Conservation (phyloP, 805 yeast species). For the Cyberlindnera euphorbiae region DNA sequence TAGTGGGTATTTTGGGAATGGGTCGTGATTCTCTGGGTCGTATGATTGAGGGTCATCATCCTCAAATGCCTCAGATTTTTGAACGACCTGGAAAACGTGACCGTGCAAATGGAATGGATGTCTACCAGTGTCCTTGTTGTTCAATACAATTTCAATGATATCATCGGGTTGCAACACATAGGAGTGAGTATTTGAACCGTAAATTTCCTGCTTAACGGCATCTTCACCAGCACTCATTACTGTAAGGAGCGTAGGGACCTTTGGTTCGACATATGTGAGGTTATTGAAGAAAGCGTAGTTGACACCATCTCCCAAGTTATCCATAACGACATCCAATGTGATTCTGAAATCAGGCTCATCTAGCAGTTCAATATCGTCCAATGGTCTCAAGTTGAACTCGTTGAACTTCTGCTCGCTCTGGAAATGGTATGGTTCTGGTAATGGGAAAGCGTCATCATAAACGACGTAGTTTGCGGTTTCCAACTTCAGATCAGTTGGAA, state of each 20-base stretch:
- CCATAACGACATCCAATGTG: constrained; percentile 64
- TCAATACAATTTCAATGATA: constrained; percentile 74
- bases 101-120: constrained; percentile 99
- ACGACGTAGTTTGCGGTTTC: constrained; percentile 52
- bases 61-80: constrained; percentile 62
- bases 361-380: constrained; percentile 41
- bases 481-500: constrained; percentile 55
- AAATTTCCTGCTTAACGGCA: constrained; percentile 48
- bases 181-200: constrained; percentile 78
- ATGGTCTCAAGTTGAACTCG: constrained; percentile 35
- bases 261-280: constrained; percentile 70
- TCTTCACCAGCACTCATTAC: constrained; percentile 67
- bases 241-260: constrained; percentile 80
- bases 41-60: constrained; percentile 50
- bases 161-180: constrained; percentile 52
- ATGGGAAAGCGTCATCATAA: constrained; percentile 36
- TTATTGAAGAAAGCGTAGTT: constrained; percentile 97
- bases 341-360: constrained; percentile 61
- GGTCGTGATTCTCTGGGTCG: constrained; percentile 45
- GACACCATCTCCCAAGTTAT: constrained; percentile 78
- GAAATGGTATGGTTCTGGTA: constrained; percentile 25
- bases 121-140: constrained; percentile 84
- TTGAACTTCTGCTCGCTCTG: constrained; percentile 21
- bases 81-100: constrained; percentile 71
- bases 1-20: constrained; percentile 72